phyloP scores from a whole-genome alignment of 257 asterid species.

The Ilex asprella region DNA sequence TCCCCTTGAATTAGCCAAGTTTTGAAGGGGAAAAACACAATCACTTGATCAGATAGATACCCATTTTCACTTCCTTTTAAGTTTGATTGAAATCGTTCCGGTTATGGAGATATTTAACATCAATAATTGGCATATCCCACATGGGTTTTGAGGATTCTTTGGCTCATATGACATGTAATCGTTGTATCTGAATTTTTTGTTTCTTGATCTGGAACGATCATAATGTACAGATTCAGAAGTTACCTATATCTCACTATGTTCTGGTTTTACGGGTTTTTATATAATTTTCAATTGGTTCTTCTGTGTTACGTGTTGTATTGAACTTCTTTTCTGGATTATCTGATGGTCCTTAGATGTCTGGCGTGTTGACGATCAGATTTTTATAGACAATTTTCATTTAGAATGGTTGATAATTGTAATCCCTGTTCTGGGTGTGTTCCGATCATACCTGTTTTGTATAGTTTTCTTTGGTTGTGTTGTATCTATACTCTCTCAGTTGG shows the following conservation, averaged over 20 bases:
- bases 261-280: conserved; percentile 16
- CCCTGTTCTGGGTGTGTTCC: conserved; percentile 13
- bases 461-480: conserved; percentile 28
- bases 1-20: conserved; percentile 19
- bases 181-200: conserved; percentile 13
- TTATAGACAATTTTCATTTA: conserved; percentile 25
- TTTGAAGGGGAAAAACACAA: conserved; percentile 15
- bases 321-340: conserved; percentile 35
- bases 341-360: conserved; percentile 16
- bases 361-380: conserved; percentile 35
- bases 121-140: conserved; percentile 9
- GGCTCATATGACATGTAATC: conserved; percentile 42
- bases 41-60: conserved; percentile 27
- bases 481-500: no score
- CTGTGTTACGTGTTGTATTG: conserved; percentile 29
- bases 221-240: conserved; percentile 38
- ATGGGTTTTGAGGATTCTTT: conserved; percentile 58
- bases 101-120: conserved; percentile 22
- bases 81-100: conserved; percentile 24
- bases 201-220: conserved; percentile 50
- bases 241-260: conserved; percentile 15
- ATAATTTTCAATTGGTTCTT: conserved; percentile 27
- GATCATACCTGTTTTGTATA: conserved; percentile 5
- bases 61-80: conserved; percentile 19
- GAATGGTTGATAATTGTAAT: conserved; percentile 24